Conservation (phyloP, 306 rosid species). For the Nissolia schottii region DNA sequence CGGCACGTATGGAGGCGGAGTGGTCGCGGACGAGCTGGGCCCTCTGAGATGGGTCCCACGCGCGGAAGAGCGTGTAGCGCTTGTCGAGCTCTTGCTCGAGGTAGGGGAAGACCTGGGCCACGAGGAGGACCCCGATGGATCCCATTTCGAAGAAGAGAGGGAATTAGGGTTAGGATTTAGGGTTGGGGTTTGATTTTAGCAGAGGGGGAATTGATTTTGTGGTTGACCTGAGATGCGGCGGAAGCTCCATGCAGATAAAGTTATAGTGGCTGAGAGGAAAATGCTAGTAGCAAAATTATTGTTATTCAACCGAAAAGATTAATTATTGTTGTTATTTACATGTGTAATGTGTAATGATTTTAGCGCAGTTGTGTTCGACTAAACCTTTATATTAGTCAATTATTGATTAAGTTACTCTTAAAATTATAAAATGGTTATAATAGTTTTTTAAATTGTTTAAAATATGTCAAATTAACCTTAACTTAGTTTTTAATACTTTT, state of each 20-base stretch:
- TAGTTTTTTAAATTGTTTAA: too few relatives aligned
- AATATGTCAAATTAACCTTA: too few relatives aligned
- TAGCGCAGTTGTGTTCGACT: too few relatives aligned
- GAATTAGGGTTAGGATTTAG: conserved; percentile 1
- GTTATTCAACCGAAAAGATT: too few relatives aligned
- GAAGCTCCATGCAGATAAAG: neutral
- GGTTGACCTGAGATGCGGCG: neutral
- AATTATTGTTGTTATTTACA: too few relatives aligned
- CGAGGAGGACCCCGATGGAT: conserved; percentile 52
- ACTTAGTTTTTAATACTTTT: too few relatives aligned
- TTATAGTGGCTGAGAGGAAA: neutral
- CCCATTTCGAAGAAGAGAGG: conserved; percentile 47
- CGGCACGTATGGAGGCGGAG: conserved; percentile 52
- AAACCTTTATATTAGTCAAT: too few relatives aligned
- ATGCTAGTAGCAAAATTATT: too few relatives aligned
- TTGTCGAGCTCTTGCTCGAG: conserved; percentile 62
- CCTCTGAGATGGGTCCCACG: conserved; percentile 40
- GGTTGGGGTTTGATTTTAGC: neutral
- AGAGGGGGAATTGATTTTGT: neutral
- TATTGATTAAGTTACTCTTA: too few relatives aligned
- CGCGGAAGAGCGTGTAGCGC: conserved; percentile 59
- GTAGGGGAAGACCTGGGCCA: conserved; percentile 42
- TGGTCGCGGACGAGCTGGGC: conserved; percentile 36
- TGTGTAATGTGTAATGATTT: too few relatives aligned
- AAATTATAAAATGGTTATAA: too few relatives aligned